Evolutionary conservation across 2,329 filamentous ascomycete genomes (phyloP).

Genomic region (Parasarocladium wereldwijsianum): DNA sequence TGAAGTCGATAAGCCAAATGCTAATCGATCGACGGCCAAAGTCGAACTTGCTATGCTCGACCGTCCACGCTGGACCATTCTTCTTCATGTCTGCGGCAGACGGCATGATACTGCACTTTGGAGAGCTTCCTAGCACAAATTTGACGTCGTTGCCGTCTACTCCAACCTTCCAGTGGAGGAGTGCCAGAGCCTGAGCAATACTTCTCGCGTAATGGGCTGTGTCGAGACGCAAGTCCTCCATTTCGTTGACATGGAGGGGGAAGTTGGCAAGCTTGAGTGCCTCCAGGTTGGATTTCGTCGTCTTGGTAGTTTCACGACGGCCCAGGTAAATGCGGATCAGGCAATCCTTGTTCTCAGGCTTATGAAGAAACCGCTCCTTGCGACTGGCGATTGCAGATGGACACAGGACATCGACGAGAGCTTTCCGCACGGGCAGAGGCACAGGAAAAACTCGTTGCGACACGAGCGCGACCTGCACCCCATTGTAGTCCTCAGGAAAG

Average conservation of each 20-base stretch:
- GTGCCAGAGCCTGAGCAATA: constrained; percentile 4
- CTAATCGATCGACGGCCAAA: background rate
- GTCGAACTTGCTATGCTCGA: background rate
- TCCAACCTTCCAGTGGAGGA: constrained; percentile 4
- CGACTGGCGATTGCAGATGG: background rate
- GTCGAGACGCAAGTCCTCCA: constrained; percentile 4
- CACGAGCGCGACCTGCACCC: constrained; percentile 1
- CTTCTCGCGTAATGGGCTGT: background rate
- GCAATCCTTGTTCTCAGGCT: constrained; percentile 4
- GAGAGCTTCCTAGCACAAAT: constrained; percentile 5
- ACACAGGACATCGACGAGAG: constrained; percentile 4
- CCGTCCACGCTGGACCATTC: background rate
- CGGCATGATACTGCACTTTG: too few species aligned
- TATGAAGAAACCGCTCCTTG: constrained; percentile 4
- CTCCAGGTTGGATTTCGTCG: background rate
- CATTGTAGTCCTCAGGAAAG: background rate
- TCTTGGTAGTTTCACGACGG: constrained; percentile 2
- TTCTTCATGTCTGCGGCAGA: too few species aligned
- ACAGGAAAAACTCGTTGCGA: constrained; percentile 1
- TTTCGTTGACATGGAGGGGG: constrained; percentile 5
- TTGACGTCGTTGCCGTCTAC: constrained; percentile 5
- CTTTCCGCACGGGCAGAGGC: constrained; percentile 1
- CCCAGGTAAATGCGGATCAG: constrained; percentile 5
- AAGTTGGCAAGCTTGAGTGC: constrained; percentile 4
- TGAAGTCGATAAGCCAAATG: constrained; percentile 5